phyloP scores from a whole-genome alignment of 2,329 filamentous ascomycete species.

The Microsporum canis region DNA sequence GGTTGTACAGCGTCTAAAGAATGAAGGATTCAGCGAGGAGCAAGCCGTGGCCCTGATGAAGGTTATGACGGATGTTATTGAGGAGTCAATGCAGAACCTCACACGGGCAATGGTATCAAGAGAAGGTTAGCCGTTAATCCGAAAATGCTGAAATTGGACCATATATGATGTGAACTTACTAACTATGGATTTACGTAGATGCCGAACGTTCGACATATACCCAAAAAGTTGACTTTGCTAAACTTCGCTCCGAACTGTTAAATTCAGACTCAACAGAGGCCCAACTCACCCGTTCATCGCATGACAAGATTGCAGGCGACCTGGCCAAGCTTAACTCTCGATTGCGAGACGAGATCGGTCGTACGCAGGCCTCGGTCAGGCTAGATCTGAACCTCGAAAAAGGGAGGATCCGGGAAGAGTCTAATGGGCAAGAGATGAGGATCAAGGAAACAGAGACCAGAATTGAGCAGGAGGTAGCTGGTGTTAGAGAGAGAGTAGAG shows the following conservation, averaged over 20 bases:
- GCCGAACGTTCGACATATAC: slow-evolving; percentile 49
- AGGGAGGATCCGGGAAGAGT: slow-evolving; percentile 89
- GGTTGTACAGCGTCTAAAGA: slow-evolving; percentile 80
- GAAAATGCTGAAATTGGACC: not conserved
- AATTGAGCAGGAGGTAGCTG: slow-evolving; percentile 94
- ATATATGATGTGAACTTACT: not conserved
- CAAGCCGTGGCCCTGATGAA: slow-evolving; percentile 98
- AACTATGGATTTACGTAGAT: slow-evolving; percentile 23
- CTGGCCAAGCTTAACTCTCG: slow-evolving; percentile 85
- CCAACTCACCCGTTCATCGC: slow-evolving; percentile 73
- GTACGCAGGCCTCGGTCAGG: slow-evolving; percentile 85
- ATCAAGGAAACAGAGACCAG: slow-evolving; percentile 98
- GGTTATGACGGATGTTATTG: slow-evolving; percentile 89
- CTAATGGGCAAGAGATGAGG: slow-evolving; percentile 91
- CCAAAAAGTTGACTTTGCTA: slow-evolving; percentile 95
- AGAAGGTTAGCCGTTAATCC: slow-evolving; percentile 54
- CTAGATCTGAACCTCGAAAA: slow-evolving; percentile 94
- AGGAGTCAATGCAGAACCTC: slow-evolving; percentile 95
- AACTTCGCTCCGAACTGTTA: slow-evolving; percentile 85
- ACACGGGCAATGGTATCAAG: slow-evolving; percentile 96
- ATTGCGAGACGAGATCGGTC: slow-evolving; percentile 82
- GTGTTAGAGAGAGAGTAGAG: slow-evolving; percentile 80
- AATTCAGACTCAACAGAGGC: slow-evolving; percentile 86
- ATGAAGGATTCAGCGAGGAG: slow-evolving; percentile 88
- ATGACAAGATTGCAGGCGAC: slow-evolving; percentile 89